Evolutionary conservation across 176 grass and related monocot species (phyloP).

Genomic region (Chrysopogon serrulatus): DNA sequence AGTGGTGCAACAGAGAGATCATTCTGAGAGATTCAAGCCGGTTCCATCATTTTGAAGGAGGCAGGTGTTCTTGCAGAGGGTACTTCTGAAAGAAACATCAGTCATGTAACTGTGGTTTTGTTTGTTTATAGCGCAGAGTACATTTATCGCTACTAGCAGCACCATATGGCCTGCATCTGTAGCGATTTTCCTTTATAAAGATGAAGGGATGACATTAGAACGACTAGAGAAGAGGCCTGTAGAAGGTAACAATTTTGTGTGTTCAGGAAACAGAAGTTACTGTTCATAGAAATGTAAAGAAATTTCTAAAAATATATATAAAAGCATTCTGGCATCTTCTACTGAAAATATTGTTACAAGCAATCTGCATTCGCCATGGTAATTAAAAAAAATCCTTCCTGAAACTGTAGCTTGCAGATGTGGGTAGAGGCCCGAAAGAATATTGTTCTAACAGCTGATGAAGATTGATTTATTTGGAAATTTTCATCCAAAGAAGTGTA

Average conservation of each 20-base stretch:
- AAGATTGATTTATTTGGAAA: neutral
- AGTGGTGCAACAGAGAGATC: constrained; percentile 67
- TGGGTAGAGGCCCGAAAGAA: neutral
- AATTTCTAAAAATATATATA: neutral
- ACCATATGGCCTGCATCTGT: neutral
- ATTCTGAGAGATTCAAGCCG: constrained; percentile 73
- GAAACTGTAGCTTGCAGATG: neutral
- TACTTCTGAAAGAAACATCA: constrained; percentile 36
- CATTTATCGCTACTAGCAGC: neutral
- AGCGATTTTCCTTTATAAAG: neutral
- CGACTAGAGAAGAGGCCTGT: neutral
- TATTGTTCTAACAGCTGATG: neutral
- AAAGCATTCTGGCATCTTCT: neutral
- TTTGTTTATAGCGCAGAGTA: constrained; percentile 12
- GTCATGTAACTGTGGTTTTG: neutral
- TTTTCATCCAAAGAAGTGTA: neutral
- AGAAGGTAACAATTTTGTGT: neutral
- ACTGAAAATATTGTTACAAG: neutral
- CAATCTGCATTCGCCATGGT: neutral
- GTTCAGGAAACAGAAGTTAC: neutral
- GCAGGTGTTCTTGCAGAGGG: constrained; percentile 87
- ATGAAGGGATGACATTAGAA: neutral
- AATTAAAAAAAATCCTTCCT: no score
- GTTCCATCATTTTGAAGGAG: constrained; percentile 80
- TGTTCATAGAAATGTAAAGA: neutral